Evolutionary conservation across 306 rosid genomes (phyloP).

Genomic region (cucumber (Cucumis sativus)): Cucumber_9930_V3 NC_026658.2:25370501-25371000

Average conservation of each 20-base stretch:
- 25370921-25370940: conserved; percentile 69
- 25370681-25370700: conserved; percentile 1
- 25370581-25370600: neutral
- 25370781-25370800: conserved; percentile 12
- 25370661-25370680: conserved; percentile 10
- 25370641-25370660: neutral
- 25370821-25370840: conserved; percentile 19
- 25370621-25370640: neutral
- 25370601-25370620: neutral
- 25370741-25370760: conserved; percentile 59
- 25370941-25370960: conserved; percentile 54
- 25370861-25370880: conserved; percentile 24
- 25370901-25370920: conserved; percentile 49
- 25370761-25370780: conserved; percentile 35
- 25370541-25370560: conserved; percentile 5
- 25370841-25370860: conserved; percentile 37
- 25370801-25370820: conserved; percentile 6
- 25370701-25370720: conserved; percentile 4
- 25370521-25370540: conserved; percentile 6
- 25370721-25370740: conserved; percentile 17
- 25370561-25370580: neutral
- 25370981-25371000: conserved; percentile 40
- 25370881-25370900: conserved; percentile 45
- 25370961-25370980: conserved; percentile 66
- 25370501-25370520: neutral